phyloP scores from a whole-genome alignment of 2,329 filamentous ascomycete genomes.

The Hymenoscyphus salicellus region DNA sequence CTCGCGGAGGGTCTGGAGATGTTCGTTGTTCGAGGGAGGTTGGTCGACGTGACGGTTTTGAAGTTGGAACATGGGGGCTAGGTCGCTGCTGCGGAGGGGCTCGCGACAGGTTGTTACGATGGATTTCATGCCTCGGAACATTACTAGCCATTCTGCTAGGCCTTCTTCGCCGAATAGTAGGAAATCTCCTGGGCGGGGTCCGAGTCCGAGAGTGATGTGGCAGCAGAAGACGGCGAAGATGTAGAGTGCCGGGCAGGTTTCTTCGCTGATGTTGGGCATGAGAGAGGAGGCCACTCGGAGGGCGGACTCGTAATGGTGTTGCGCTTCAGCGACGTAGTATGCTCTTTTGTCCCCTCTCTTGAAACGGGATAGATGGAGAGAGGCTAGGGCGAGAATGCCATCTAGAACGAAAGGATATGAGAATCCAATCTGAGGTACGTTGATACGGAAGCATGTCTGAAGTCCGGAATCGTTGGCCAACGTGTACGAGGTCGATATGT shows the following conservation, averaged over 20 bases:
- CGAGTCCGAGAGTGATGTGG: constrained; percentile 37
- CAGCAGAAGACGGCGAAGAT: constrained; percentile 39
- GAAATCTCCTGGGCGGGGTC: constrained; percentile 36
- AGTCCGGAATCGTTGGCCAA: constrained; percentile 16
- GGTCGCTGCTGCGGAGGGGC: constrained; percentile 21
- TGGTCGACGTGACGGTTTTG: constrained; percentile 17
- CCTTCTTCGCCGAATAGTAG: constrained; percentile 36
- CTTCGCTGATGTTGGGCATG: constrained; percentile 33
- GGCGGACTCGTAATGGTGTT: constrained; percentile 35
- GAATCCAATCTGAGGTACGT: constrained; percentile 19
- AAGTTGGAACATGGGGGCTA: constrained; percentile 22
- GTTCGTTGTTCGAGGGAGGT: constrained; percentile 11
- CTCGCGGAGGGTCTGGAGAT: constrained; percentile 13
- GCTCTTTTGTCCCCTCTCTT: constrained; percentile 36
- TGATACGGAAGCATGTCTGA: constrained; percentile 19
- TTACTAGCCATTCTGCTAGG: constrained; percentile 38
- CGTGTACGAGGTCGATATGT: constrained; percentile 21
- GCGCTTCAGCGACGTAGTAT: constrained; percentile 39
- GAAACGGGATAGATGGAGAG: constrained; percentile 45
- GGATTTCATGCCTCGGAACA: constrained; percentile 37
- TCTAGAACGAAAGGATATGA: constrained; percentile 22
- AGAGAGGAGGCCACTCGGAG: constrained; percentile 32
- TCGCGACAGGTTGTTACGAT: constrained; percentile 34
- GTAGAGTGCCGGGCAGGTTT: constrained; percentile 37
- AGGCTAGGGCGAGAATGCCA: constrained; percentile 23